Conservation (phyloP, 83 land plant species). For the Thuja plicata region DNA sequence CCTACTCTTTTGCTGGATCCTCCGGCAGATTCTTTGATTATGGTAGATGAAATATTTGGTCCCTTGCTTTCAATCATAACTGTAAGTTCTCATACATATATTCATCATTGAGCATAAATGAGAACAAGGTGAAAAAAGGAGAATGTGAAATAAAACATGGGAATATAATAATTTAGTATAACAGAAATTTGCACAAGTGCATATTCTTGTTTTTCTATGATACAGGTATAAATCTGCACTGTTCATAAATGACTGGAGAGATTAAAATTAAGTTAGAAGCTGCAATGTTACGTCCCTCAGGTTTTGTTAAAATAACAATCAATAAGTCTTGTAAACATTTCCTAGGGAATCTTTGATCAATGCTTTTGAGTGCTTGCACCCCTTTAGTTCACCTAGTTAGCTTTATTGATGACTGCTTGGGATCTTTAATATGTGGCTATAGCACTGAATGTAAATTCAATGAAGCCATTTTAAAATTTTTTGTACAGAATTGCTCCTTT, state of each 20-base stretch:
- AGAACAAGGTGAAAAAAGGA: background rate
- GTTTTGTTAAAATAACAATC: background rate
- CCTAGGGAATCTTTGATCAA: background rate
- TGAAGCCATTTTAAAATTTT: background rate
- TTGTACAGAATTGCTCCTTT: background rate
- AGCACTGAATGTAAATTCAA: background rate
- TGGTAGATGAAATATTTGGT: conserved; percentile 92
- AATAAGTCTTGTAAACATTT: background rate
- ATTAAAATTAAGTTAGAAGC: background rate
- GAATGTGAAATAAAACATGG: background rate
- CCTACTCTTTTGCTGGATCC: conserved; percentile 78
- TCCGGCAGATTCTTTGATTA: conserved; percentile 68
- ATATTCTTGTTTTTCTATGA: too few relatives aligned
- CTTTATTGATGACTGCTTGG: background rate
- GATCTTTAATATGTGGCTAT: background rate
- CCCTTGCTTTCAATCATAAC: conserved; percentile 82
- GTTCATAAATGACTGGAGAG: background rate
- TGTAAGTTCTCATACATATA: conserved; percentile 28
- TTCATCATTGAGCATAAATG: background rate
- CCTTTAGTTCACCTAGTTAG: background rate
- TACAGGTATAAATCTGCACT: background rate
- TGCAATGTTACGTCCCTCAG: background rate
- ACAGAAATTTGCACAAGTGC: background rate
- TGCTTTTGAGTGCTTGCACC: background rate
- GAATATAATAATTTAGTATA: background rate